Evolutionary conservation across 495 filamentous ascomycete genomes (phyloP), one percentile per base, ranked within the genome.

Genomic region (Entonaema liquescens): DNA sequence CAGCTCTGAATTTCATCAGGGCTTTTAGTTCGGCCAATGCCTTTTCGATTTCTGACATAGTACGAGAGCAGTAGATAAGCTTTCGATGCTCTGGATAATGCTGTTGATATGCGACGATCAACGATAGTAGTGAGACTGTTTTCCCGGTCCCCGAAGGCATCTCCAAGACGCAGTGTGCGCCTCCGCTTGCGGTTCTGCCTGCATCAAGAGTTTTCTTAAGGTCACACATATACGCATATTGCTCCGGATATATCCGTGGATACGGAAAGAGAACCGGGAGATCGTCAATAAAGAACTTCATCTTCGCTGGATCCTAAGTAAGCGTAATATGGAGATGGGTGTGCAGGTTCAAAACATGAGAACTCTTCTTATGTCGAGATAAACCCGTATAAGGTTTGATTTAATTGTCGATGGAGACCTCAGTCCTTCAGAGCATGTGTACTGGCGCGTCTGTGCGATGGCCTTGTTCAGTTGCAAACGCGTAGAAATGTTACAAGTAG

Each of bases 91-190:
- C 92, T 4, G 93, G 91, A 65, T 93, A 94, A 75, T 93, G 90
- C 76, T 93, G 90, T 78, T 98, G 96, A 74, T 98, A 98, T 55
- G 95, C 94, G 53, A 99, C 89, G 70, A 99, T 99, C 70, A 99
- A 85, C 0, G 95, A 97, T 25, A 99, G 85, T 0, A 99, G 85
- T 2, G 95, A 97, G 21, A 99, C 92, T 0, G 95, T 99, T 83
- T 99, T 99, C 55, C 95, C 95, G 28, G 95, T 99, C n/a, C 95
- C 95, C 60, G 95, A 99, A 83, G 95, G 95, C 95, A 99, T 99
- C 82, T 99, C 95, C 76, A 99, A 83, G n/a, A 99, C 94, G 81
- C 94, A 96, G 82, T 98, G 93, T 66, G 31, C 31, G 31, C 31
- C 31, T 33, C 31, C 31, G 11, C 31, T 33, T 1, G 31, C 6